Percentiles rank a stretch among this genome's conserved stretches.
phyloP scores from a whole-genome alignment of 2,329 filamentous ascomycete genomes.

The Botryotinia convoluta region DNA sequence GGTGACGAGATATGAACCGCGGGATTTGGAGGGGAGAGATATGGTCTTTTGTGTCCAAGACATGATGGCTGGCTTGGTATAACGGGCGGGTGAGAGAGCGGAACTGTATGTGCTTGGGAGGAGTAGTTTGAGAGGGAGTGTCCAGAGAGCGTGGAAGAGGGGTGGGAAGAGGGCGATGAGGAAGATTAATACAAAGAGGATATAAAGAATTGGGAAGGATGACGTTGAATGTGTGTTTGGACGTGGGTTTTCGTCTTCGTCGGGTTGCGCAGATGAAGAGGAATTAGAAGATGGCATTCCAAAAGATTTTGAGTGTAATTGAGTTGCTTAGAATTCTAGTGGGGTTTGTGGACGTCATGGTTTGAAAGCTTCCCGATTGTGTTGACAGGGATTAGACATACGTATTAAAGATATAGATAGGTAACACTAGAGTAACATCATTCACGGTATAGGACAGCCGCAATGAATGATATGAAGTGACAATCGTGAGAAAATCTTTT shows the following conservation, averaged over 20 bases:
- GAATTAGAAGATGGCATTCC: constrained; percentile 28
- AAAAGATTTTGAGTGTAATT: background rate
- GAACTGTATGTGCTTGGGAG: constrained; percentile 27
- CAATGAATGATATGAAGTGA: background rate
- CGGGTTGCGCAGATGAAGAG: constrained; percentile 12
- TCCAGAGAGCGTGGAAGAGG: constrained; percentile 52
- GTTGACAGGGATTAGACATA: constrained; percentile 1
- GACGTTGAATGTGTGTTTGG: constrained; percentile 25
- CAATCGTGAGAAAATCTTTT: background rate
- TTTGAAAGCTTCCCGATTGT: background rate
- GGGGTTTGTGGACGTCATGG: constrained; percentile 17
- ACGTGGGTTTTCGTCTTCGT: constrained; percentile 21
- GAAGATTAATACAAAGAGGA: constrained; percentile 49
- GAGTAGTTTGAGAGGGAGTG: constrained; percentile 46
- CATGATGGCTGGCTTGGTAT: constrained; percentile 44
- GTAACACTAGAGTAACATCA: background rate
- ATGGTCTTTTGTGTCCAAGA: constrained; percentile 85
- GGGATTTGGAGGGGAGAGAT: constrained; percentile 69
- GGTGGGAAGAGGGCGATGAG: constrained; percentile 52
- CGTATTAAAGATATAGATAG: background rate
- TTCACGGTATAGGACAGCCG: background rate
- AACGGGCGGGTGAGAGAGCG: constrained; percentile 44
- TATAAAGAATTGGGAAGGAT: constrained; percentile 36
- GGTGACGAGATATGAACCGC: constrained; percentile 89
- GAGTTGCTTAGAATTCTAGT: constrained; percentile 18